Conservation (phyloP, 148 eudicot genomes). For the Rheum nobile region DNA sequence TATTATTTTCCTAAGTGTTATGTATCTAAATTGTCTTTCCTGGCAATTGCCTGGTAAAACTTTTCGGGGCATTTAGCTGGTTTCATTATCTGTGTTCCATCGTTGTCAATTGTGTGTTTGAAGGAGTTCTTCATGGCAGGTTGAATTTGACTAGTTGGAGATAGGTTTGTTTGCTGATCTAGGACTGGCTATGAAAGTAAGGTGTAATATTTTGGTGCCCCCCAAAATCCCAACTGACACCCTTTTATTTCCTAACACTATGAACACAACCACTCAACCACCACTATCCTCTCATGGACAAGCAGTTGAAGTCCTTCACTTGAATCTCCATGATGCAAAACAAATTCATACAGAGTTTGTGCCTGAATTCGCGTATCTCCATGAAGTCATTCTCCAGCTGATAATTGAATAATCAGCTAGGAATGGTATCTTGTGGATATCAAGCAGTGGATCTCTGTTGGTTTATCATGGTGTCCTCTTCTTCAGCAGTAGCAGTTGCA, state of each 20-base stretch:
- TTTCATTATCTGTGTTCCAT: too few relatives aligned
- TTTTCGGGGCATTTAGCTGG: too few relatives aligned
- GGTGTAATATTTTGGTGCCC: too few relatives aligned
- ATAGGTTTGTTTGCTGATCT: neutral
- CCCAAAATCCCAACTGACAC: too few relatives aligned
- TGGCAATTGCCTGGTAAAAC: neutral
- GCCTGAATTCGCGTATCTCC: too few relatives aligned
- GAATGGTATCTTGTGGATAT: neutral
- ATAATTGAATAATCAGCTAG: neutral
- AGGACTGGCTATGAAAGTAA: too few relatives aligned
- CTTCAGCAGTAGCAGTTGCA: constrained; percentile 18
- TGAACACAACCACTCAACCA: too few relatives aligned
- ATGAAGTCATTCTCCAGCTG: neutral
- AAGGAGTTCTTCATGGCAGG: neutral
- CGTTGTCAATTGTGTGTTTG: neutral
- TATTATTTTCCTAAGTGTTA: neutral
- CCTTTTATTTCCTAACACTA: too few relatives aligned
- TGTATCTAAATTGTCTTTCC: neutral
- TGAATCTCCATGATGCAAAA: too few relatives aligned
- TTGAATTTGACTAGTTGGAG: neutral
- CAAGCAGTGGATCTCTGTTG: constrained; percentile 14
- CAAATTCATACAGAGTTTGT: too few relatives aligned
- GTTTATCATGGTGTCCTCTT: constrained; percentile 13
- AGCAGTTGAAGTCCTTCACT: too few relatives aligned
- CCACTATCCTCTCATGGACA: too few relatives aligned